Conservation (phyloP, 1,284 basidiomycete species). For the Ganoderma sinense region DNA sequence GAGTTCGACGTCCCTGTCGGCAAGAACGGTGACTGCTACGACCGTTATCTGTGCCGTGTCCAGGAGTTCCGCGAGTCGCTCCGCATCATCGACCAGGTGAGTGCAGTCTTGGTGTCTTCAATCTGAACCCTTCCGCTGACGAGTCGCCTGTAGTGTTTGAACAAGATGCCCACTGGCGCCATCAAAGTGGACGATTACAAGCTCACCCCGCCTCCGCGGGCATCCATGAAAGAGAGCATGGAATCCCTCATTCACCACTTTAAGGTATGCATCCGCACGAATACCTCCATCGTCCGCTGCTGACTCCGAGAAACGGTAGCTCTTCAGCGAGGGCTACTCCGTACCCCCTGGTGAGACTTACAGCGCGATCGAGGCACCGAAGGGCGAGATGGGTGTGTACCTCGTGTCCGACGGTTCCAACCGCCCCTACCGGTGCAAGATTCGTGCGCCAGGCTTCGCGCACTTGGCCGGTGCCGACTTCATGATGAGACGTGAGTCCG, state of each 20-base stretch:
- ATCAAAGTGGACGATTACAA: slow-evolving; percentile 98
- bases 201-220: slow-evolving; percentile 95
- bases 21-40: slow-evolving; percentile 97
- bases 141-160: slow-evolving; percentile 72
- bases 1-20: slow-evolving; percentile 98
- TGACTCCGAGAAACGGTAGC: slow-evolving; percentile 47
- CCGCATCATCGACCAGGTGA: slow-evolving; percentile 85
- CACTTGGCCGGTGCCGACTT: slow-evolving; percentile 94
- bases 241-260: slow-evolving; percentile 98
- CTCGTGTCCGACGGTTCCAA: slow-evolving; percentile 95
- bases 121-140: background rate
- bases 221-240: slow-evolving; percentile 99
- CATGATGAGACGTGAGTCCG: slow-evolving; percentile 85
- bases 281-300: slow-evolving; percentile 19
- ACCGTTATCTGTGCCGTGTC: slow-evolving; percentile 95
- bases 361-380: slow-evolving; percentile 97
- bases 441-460: slow-evolving; percentile 93
- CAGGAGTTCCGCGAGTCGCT: slow-evolving; percentile 98
- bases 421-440: slow-evolving; percentile 93
- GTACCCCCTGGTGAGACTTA: slow-evolving; percentile 99
- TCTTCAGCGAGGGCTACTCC: slow-evolving; percentile 97
- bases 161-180: slow-evolving; percentile 96
- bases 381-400: slow-evolving; percentile 98
- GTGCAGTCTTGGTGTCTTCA: slow-evolving; percentile 16
- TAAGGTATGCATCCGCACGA: slow-evolving; percentile 62